Evolutionary conservation across 2,329 filamentous ascomycete genomes (phyloP), one percentile per base, ranked within the genome.

Genomic region (Alternaria rosae): DNA sequence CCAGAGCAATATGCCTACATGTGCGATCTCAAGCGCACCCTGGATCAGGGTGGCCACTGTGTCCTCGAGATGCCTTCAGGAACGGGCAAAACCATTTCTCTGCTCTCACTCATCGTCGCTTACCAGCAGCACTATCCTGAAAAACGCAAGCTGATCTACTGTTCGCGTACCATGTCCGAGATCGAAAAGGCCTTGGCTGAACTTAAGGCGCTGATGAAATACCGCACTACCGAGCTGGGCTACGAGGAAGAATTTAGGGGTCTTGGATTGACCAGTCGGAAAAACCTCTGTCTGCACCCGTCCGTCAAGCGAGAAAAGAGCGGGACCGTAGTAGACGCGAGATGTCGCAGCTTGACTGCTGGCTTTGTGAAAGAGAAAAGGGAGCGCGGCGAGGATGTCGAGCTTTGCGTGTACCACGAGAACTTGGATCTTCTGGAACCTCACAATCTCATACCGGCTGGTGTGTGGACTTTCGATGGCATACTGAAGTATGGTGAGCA

Each of bases 151-250:
- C 88, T 99, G 54, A 97, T 99, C 58, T 99, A 99, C 81, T 99
- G 95, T 84, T 99, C 95, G 66, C 93, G 95, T 89, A 99, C 95
- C 59, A 99, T 99, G 94, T 99, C 95, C 38, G 95, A 99, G 82
- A 99, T 99, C 74, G 95, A 99, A 78, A 99, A 99, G 82, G 95
- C 96, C 0, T 82, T 99, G 54, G 92, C 92, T 10, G 95, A 99
- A 80, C 79, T 99, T 71, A 93, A 95, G 78, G 90, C 89, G 23
- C 82, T 99, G 55, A 99, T 99, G 94, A 96, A 96, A 76, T 98
- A 97, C 76, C 91, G 95, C 15, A 84, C 92, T 6, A 87, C 97
- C 66, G 89, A 97, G 78, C 86, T 99, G n/a, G 95, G 95, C 1
- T 85, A 91, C 61, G 91, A 91, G 66, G 95, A 99, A 79, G 94